Base-by-base conservation (phyloP, 2,329 filamentous ascomycete species). In the Rhytidhysteron rufulum region DNA sequence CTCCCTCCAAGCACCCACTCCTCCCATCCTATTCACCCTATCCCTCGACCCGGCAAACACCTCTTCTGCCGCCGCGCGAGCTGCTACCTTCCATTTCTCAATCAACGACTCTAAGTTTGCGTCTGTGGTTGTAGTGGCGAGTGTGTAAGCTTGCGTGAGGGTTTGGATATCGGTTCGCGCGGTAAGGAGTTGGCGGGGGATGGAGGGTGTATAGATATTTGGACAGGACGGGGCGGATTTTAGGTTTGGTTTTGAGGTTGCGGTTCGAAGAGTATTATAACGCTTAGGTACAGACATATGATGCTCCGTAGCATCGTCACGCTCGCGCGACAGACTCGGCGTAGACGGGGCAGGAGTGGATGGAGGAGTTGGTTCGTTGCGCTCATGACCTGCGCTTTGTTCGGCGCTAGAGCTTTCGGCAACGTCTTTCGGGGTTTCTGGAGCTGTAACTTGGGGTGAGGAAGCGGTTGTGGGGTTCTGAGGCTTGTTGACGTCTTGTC, bases 1-100 rank as follows among this genome's bases (percentile, higher is more conserved):
- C 11, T 60, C 54, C 40, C 56, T 74, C 74, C 75, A 83, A 5
- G 72, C 79, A 25, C 67, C 63, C 30, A 83, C 70, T 1, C 81
- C 82, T 16, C 82, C 82, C 76, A 83, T 82, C 49, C 75, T 67
- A 51, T 78, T 70, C 25, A 85, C 72, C 39, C 79, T 66, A 57
- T 82, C 79, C 46, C 74, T 73, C 17, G 83, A 79, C 16, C 70
- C 65, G 18, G 66, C 71, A 58, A 84, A 87, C 9, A 86, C 65
- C 53, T 85, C 81, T 49, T 88, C 84, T 1, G 84, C 84, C 5
- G 81, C 83, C 36, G 72, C 66, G 46, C 82, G 73, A 43, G 77
- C 78, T 15, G 79, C 77, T 0, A 55, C 61, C 34, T 71, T 77
- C 85, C 85, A 88, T 57, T 77, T 83, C 3, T 57, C 58, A 31